Evolutionary conservation across 805 yeast species (phyloP).

Genomic region (Starmerella powellii): DNA sequence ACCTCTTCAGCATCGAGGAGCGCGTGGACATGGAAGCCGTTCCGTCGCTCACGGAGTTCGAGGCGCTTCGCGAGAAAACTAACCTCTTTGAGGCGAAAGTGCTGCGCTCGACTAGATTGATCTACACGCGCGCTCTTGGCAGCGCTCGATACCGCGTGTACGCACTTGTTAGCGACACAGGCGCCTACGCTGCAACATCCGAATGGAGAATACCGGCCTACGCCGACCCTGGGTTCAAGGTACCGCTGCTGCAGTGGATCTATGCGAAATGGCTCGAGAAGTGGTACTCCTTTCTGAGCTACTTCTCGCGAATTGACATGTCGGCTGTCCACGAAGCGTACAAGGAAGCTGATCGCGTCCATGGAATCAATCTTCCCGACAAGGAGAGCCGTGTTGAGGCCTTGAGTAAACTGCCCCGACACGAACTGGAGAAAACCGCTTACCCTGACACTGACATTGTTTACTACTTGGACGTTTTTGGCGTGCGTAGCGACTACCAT

Average conservation of each 20-base stretch:
- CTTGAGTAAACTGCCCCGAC: not conserved
- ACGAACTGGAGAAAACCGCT: not conserved
- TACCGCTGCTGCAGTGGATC: too few relatives aligned
- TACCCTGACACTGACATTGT: slow-evolving; percentile 6
- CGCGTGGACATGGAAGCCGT: slow-evolving; percentile 4
- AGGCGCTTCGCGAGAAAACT: slow-evolving; percentile 2
- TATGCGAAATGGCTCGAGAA: too few relatives aligned
- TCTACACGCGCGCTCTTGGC: not conserved
- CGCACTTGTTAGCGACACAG: not conserved
- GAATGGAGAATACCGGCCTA: slow-evolving; percentile 2
- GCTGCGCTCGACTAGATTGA: not conserved
- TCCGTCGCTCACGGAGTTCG: slow-evolving; percentile 10
- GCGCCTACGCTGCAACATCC: not conserved
- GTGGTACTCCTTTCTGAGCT: too few relatives aligned
- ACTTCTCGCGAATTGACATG: too few relatives aligned
- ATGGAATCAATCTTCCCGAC: not conserved
- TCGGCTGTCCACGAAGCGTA: not conserved
- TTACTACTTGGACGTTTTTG: slow-evolving; percentile 8
- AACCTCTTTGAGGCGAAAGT: slow-evolving; percentile 1
- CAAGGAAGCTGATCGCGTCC: not conserved
- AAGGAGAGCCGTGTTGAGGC: not conserved
- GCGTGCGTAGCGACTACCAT: slow-evolving; percentile 9
- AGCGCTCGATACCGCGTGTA: not conserved
- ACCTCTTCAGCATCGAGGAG: not conserved
- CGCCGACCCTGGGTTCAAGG: not conserved